Base-by-base conservation (phyloP, 139 green algal genomes). In the Coelastrella sp. region DNA sequence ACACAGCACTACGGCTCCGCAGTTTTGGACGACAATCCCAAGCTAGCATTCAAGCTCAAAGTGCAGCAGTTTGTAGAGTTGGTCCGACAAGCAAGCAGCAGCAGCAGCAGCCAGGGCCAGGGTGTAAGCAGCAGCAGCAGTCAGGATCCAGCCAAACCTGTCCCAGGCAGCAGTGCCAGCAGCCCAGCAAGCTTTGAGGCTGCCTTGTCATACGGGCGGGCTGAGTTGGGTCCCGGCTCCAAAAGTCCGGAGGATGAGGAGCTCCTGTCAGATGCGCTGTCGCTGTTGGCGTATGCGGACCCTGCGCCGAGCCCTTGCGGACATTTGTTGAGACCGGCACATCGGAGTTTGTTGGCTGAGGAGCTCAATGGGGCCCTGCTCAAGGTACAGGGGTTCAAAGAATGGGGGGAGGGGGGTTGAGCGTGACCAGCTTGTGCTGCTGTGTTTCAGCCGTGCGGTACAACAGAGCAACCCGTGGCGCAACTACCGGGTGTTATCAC, bases 31-130 rank as follows among this genome's bases (percentile, higher is more conserved):
- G 87, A 60, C 10, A 64, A 94, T 22, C 92, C 94, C 3, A 19
- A 32, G 14, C 76, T 98, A 17, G 47, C 5, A 4, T 83, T 83
- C 77, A 83, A 83, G 13, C 77, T 83, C 17, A 90, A 94, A 4
- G 92, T 95, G n/a, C 95, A 96, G 91, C 92, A 94, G 47, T 96
- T 98, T 77, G 83, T 95, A 8, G 94, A 98, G 89, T 76, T 96
- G 90, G 92, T 97, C 89, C 68, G 71, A 32, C 86, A 47, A 14
- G 88, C 74, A 64, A 92, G 78, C 80, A 86, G 80, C 80, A 74
- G 80, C 80, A n/a, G 77, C 59, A 83, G 60, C 85, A 64, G 89
- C 74, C 14, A 47, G 61, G 32, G 32, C 32, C 4, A 14, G 16
- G 64, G 64, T 71, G 64, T 14, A 78, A 5, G 3, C 76, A 83